phyloP scores from a whole-genome alignment of 2,329 filamentous ascomycete species.

The Simplicillium sp. region DNA sequence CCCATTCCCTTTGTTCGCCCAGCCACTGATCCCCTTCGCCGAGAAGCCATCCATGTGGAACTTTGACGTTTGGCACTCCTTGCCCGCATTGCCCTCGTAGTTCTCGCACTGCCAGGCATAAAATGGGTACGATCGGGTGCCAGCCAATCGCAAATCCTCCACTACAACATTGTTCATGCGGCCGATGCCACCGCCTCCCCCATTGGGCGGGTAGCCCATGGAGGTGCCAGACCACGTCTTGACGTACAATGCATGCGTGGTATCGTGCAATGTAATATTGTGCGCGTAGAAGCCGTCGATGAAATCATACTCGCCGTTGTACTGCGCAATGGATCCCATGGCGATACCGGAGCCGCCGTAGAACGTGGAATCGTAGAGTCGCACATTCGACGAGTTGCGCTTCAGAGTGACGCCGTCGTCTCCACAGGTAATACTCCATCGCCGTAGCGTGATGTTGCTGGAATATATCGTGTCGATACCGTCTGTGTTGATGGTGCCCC shows the following conservation, averaged over 20 bases:
- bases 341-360: constrained; percentile 41
- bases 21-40: constrained; percentile 17
- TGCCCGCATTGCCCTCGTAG: constrained; percentile 20
- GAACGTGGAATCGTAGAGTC: constrained; percentile 37
- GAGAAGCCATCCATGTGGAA: constrained; percentile 19
- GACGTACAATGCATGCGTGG: constrained; percentile 37
- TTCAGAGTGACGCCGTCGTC: constrained; percentile 46
- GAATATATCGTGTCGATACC: constrained; percentile 42
- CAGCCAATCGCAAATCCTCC: constrained; percentile 18
- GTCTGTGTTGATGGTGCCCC: constrained; percentile 28
- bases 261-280: constrained; percentile 36
- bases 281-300: constrained; percentile 37
- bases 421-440: constrained; percentile 41
- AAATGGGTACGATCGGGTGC: constrained; percentile 18
- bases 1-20: constrained; percentile 14
- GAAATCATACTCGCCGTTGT: constrained; percentile 33
- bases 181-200: constrained; percentile 46
- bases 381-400: constrained; percentile 46
- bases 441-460: constrained; percentile 38
- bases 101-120: constrained; percentile 25
- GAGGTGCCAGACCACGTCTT: constrained; percentile 50
- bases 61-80: constrained; percentile 22
- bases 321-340: constrained; percentile 49
- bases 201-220: constrained; percentile 45
- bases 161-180: constrained; percentile 20